These are phyloP conservation scores for Amylostereum chailletii DNA, from an alignment of 1,284 basidiomycete species.

Conservation along the genomic window DNA sequence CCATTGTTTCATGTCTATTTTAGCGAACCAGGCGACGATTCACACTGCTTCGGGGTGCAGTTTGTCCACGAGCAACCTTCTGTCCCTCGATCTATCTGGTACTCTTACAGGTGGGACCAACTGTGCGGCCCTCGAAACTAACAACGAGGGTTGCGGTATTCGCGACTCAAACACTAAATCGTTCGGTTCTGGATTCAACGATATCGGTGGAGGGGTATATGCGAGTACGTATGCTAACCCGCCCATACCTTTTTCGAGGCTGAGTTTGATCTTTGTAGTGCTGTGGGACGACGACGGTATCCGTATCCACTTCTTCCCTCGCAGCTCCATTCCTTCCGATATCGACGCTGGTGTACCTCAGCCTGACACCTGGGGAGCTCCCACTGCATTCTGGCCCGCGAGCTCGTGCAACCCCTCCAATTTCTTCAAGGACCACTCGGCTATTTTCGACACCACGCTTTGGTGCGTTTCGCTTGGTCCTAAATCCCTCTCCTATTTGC, in stretches of 20 bases:
- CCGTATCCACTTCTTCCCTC: conserved; percentile 74
- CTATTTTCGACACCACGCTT: conserved; percentile 77
- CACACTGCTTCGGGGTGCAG: conserved; percentile 71
- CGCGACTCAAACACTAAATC: conserved; percentile 42
- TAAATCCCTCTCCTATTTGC: too few species aligned
- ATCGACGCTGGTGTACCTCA: conserved; percentile 59
- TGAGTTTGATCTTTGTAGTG: conserved; percentile 31
- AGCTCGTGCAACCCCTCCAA: conserved; percentile 60
- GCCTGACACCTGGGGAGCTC: conserved; percentile 66
- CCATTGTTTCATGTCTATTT: conserved; percentile 14
- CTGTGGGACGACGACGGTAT: conserved; percentile 69
- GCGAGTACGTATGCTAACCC: conserved; percentile 45
- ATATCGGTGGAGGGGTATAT: conserved; percentile 71
- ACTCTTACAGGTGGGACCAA: conserved; percentile 58
- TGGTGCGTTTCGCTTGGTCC: conserved; percentile 38
- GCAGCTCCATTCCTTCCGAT: conserved; percentile 65
- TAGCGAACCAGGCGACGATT: conserved; percentile 72
- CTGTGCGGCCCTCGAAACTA: conserved; percentile 57
- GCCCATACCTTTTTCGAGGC: neutral
- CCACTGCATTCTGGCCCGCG: conserved; percentile 70
- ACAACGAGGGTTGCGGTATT: conserved; percentile 65
- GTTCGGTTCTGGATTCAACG: conserved; percentile 64
- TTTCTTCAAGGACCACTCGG: conserved; percentile 69
- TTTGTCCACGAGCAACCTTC: conserved; percentile 42
- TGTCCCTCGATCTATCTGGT: conserved; percentile 39